phyloP scores from a whole-genome alignment of 2,329 filamentous ascomycete species.

The Fusarium neocosmosporiellum region DNA sequence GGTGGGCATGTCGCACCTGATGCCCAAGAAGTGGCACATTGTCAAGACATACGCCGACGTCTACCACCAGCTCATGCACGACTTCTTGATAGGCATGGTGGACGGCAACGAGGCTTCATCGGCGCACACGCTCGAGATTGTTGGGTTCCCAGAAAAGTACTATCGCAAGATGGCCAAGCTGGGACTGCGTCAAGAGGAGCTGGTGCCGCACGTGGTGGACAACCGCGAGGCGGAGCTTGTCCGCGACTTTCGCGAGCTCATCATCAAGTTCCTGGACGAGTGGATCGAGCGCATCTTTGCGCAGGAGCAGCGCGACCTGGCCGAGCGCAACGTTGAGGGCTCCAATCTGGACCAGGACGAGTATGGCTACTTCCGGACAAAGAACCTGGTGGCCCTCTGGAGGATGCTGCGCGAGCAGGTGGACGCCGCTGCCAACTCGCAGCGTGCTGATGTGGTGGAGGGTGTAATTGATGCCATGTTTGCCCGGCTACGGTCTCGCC shows the following conservation, averaged over 20 bases:
- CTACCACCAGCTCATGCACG: constrained; percentile 95
- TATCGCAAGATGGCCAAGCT: constrained; percentile 96
- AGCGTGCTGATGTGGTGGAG: constrained; percentile 90
- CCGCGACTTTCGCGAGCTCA: constrained; percentile 92
- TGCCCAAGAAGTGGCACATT: constrained; percentile 98
- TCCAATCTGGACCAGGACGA: constrained; percentile 86
- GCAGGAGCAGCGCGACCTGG: constrained; percentile 84
- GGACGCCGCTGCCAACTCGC: constrained; percentile 83
- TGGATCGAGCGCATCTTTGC: constrained; percentile 96
- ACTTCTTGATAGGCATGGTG: constrained; percentile 85
- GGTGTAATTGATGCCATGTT: constrained; percentile 98
- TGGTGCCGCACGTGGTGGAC: constrained; percentile 89
- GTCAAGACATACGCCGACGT: constrained; percentile 89
- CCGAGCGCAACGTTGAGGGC: constrained; percentile 77
- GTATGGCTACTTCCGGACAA: constrained; percentile 91
- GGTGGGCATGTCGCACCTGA: constrained; percentile 88
- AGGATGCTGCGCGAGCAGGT: constrained; percentile 96
- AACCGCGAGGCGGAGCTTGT: constrained; percentile 91
- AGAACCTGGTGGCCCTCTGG: constrained; percentile 94
- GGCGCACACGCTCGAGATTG: constrained; percentile 88
- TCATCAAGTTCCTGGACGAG: constrained; percentile 94
- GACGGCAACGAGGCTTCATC: constrained; percentile 88
- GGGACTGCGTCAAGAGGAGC: constrained; percentile 79
- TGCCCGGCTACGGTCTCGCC: constrained; percentile 82
- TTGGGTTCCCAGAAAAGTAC: constrained; percentile 96